Conservation (phyloP, 2,329 filamentous ascomycete species). For the Daldinia sp. region DNA sequence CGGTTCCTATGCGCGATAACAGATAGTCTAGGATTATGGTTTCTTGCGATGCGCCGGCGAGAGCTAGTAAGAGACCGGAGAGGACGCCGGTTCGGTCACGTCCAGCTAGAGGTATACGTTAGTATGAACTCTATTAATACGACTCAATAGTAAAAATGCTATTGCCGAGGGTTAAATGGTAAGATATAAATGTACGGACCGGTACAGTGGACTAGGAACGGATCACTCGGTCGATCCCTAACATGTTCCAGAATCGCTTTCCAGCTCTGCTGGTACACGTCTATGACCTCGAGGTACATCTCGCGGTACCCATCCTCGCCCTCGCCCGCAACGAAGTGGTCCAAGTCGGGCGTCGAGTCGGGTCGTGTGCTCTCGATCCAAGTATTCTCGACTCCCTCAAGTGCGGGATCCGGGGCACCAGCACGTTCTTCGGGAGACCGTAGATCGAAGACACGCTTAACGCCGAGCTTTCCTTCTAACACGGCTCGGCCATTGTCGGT, state of each 20-base stretch:
- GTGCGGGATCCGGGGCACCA: constrained; percentile 52
- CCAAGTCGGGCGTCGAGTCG: constrained; percentile 50
- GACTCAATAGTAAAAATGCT: neutral
- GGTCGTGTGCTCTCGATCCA: constrained; percentile 51
- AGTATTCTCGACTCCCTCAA: constrained; percentile 56
- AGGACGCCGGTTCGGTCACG: constrained; percentile 64
- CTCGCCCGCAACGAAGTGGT: constrained; percentile 54
- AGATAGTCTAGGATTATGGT: constrained; percentile 59
- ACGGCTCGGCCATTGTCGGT: constrained; percentile 49
- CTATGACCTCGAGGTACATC: constrained; percentile 59
- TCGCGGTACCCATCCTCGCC: constrained; percentile 55
- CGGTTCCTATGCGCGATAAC: constrained; percentile 62
- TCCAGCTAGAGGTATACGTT: constrained; percentile 51
- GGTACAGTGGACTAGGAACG: constrained; percentile 63
- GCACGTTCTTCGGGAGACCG: constrained; percentile 56
- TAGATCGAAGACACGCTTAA: constrained; percentile 61
- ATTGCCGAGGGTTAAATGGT: neutral
- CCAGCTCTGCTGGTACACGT: constrained; percentile 54
- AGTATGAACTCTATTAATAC: constrained; percentile 1
- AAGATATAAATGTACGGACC: constrained; percentile 49
- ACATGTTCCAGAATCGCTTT: constrained; percentile 58
- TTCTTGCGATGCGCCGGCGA: constrained; percentile 57
- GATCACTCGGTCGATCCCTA: constrained; percentile 54
- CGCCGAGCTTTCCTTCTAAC: constrained; percentile 49
- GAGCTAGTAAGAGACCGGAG: constrained; percentile 58